These are phyloP conservation scores for Paraurostyla sp. DNA, from an alignment of 73 alveolate genomes.

Conservation along the genomic window DNA sequence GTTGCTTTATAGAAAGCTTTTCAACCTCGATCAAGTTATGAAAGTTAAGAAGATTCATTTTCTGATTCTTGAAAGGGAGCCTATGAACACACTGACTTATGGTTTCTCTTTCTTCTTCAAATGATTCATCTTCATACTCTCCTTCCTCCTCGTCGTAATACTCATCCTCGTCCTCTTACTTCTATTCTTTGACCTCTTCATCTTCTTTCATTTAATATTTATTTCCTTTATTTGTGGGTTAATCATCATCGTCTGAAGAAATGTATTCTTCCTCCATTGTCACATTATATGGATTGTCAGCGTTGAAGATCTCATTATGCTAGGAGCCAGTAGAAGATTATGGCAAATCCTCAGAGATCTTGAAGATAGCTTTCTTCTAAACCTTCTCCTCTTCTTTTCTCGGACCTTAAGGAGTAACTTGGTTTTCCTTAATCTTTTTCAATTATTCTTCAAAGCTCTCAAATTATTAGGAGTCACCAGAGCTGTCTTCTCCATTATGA, in stretches of 20 bases:
- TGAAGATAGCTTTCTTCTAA: neutral
- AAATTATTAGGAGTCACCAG: neutral
- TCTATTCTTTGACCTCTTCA: neutral
- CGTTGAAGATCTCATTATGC: too few species aligned
- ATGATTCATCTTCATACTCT: slow-evolving; percentile 16
- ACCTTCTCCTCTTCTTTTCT: neutral
- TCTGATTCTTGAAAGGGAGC: slow-evolving; percentile 20
- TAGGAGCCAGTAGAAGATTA: too few species aligned
- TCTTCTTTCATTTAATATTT: neutral
- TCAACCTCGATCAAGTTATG: neutral
- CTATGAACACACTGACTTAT: slow-evolving; percentile 39
- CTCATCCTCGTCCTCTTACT: slow-evolving; percentile 18
- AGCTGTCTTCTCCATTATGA: neutral
- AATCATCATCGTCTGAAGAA: neutral
- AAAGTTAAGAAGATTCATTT: slow-evolving; percentile 4
- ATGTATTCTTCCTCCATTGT: slow-evolving; percentile 34
- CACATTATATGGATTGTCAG: slow-evolving; percentile 24
- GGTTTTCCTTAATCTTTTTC: neutral
- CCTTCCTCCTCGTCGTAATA: slow-evolving; percentile 31
- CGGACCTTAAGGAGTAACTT: neutral
- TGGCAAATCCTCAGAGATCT: slow-evolving; percentile 36
- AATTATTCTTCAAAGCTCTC: neutral
- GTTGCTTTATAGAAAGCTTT: neutral
- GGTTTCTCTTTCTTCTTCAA: slow-evolving; percentile 9
- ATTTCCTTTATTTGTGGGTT: neutral